Conservation (phyloP, 1,139 yeast species). For the Blastobotrys indianensis region DNA sequence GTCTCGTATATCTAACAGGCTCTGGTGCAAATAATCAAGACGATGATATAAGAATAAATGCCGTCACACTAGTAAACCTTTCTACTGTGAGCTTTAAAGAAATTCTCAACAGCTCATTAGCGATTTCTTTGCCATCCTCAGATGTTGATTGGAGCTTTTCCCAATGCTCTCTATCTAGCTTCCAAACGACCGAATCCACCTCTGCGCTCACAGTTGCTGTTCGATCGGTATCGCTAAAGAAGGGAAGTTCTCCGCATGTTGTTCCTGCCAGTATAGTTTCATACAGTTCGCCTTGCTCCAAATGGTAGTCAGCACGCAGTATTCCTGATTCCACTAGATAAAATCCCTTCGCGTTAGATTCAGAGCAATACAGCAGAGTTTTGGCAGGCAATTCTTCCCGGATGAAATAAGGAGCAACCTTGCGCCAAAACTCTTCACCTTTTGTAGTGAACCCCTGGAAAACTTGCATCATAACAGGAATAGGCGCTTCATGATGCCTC, state of each 20-base stretch:
- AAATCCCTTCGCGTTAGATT: conserved; percentile 39
- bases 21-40: conserved; percentile 7
- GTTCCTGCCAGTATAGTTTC: conserved; percentile 87
- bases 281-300: conserved; percentile 51
- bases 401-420: conserved; percentile 47
- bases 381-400: conserved; percentile 47
- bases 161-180: conserved; percentile 46
- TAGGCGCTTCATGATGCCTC: conserved; percentile 47
- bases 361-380: conserved; percentile 31
- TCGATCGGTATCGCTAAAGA: conserved; percentile 41
- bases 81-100: conserved; percentile 63
- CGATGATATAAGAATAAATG: conserved; percentile 30
- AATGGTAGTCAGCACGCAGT: conserved; percentile 54
- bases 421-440: conserved; percentile 62
- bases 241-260: conserved; percentile 71
- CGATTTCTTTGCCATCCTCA: conserved; percentile 48
- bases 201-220: conserved; percentile 40
- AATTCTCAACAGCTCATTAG: conserved; percentile 61
- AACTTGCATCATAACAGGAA: conserved; percentile 63
- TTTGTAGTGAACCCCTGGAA: conserved; percentile 60
- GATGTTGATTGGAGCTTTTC: conserved; percentile 38
- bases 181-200: conserved; percentile 67
- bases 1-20: too few relatives aligned
- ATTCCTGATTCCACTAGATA: conserved; percentile 75
- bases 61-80: conserved; percentile 48